Percentiles rank a stretch among this genome's conserved stretches.
Evolutionary conservation across 2,329 filamentous ascomycete species (phyloP).

Genomic region (Trichoderma gracile): DNA sequence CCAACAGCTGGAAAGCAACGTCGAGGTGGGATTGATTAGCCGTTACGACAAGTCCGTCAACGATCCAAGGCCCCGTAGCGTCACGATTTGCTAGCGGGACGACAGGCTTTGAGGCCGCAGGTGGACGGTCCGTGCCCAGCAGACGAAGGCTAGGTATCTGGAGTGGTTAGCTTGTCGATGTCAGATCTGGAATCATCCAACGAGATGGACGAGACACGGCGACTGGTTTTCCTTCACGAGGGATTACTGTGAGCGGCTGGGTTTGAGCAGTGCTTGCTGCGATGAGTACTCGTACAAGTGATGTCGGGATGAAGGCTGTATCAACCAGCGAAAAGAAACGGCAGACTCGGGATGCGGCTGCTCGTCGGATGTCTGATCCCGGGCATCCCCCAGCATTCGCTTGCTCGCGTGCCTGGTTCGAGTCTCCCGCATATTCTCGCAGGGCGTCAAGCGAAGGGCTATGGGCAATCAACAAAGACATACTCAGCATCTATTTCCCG

Average conservation of each 20-base stretch:
- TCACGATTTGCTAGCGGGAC: background rate
- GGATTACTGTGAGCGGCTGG: background rate
- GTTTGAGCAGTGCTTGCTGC: background rate
- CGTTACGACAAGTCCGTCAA: background rate
- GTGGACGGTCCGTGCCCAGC: slow-evolving; percentile 9
- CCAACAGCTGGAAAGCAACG: background rate
- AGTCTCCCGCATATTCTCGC: background rate
- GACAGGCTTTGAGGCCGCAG: background rate
- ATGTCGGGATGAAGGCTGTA: background rate
- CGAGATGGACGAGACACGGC: background rate
- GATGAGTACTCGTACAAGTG: background rate
- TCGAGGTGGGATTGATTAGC: slow-evolving; percentile 10
- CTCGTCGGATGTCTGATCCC: background rate
- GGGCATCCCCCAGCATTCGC: slow-evolving; percentile 3
- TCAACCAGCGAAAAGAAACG: background rate
- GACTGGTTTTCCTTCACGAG: background rate
- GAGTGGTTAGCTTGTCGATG: slow-evolving; percentile 1
- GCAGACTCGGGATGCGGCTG: slow-evolving; percentile 7
- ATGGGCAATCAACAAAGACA: background rate
- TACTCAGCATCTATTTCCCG: too few relatives aligned
- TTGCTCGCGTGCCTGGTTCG: slow-evolving; percentile 7
- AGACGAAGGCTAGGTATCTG: background rate
- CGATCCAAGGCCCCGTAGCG: slow-evolving; percentile 10
- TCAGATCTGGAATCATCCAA: slow-evolving; percentile 11
- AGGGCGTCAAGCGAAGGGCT: background rate